Evolutionary conservation across 305 asterid species (phyloP).

Genomic region (Salvia sclarea): DNA sequence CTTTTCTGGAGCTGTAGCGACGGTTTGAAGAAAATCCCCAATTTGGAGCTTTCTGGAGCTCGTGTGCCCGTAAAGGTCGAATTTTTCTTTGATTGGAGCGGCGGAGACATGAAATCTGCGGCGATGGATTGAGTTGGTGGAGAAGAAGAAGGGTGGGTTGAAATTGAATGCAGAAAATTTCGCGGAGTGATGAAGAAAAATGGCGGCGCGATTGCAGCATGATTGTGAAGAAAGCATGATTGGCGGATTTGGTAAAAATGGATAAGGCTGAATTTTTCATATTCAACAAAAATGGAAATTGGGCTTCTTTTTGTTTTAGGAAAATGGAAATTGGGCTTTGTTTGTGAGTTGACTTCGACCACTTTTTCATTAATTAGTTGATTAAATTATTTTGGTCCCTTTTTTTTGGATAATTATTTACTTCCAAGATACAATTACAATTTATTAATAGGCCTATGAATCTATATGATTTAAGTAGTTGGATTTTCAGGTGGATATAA

Average conservation of each 20-base stretch:
- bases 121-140: conserved; percentile 11
- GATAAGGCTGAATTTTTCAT: not conserved
- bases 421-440: too few species aligned
- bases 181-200: conserved; percentile 24
- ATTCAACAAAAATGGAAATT: too few species aligned
- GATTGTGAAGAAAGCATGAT: conserved; percentile 34
- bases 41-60: conserved; percentile 22
- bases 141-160: conserved; percentile 10
- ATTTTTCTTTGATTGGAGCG: conserved; percentile 20
- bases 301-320: too few species aligned
- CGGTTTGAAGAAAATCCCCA: conserved; percentile 32
- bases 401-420: too few species aligned
- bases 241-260: conserved; percentile 24
- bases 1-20: conserved; percentile 33
- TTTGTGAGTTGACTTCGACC: too few species aligned
- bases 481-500: not conserved
- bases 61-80: conserved; percentile 12
- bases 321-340: too few species aligned
- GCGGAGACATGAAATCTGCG: conserved; percentile 1
- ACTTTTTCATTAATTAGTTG: too few species aligned
- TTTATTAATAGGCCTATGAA: too few species aligned
- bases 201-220: conserved; percentile 12
- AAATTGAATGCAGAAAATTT: conserved; percentile 6
- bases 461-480: not conserved
- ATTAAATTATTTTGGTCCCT: too few species aligned